A percentile compares a stretch with the other conserved stretches of the same genome.
Evolutionary conservation across 1,139 yeast species (phyloP).

Genomic region (Casaregolazyma lundiana): DNA sequence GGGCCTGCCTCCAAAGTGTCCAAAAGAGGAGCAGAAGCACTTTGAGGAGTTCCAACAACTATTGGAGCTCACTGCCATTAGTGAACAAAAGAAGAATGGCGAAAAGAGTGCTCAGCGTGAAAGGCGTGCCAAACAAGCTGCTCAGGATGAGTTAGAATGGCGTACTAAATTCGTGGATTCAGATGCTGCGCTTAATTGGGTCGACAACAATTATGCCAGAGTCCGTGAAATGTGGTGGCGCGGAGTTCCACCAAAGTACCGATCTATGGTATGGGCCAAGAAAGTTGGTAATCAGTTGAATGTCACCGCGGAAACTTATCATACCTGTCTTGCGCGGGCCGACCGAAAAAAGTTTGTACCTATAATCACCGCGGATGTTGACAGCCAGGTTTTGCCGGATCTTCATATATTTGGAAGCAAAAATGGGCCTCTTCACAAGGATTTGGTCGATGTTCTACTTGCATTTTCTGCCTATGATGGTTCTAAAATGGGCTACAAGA

Average conservation of each 20-base stretch:
- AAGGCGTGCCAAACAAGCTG: conserved; percentile 28
- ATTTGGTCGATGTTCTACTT: conserved; percentile 32
- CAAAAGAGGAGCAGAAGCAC: conserved; percentile 52
- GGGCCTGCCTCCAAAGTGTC: conserved; percentile 63
- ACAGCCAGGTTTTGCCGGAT: conserved; percentile 41
- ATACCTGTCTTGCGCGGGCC: conserved; percentile 17
- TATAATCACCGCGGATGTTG: conserved; percentile 29
- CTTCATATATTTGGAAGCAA: conserved; percentile 39
- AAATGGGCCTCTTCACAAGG: conserved; percentile 35
- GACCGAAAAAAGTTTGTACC: conserved; percentile 6
- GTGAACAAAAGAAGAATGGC: conserved; percentile 29
- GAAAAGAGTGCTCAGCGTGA: conserved; percentile 27
- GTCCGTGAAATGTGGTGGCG: conserved; percentile 63
- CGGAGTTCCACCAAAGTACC: conserved; percentile 49
- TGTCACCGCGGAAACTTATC: conserved; percentile 23
- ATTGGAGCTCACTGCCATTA: conserved; percentile 41
- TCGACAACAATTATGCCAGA: conserved; percentile 33
- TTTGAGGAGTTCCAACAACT: conserved; percentile 50
- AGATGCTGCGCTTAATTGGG: conserved; percentile 31
- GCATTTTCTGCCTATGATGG: conserved; percentile 30
- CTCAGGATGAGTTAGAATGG: conserved; percentile 42
- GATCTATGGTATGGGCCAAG: conserved; percentile 51
- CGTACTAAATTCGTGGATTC: conserved; percentile 33
- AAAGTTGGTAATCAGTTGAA: conserved; percentile 40
- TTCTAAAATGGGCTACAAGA: conserved; percentile 25